Evolutionary conservation across 306 rosid genomes (phyloP).

Genomic region (Medicago ruthenica): DNA sequence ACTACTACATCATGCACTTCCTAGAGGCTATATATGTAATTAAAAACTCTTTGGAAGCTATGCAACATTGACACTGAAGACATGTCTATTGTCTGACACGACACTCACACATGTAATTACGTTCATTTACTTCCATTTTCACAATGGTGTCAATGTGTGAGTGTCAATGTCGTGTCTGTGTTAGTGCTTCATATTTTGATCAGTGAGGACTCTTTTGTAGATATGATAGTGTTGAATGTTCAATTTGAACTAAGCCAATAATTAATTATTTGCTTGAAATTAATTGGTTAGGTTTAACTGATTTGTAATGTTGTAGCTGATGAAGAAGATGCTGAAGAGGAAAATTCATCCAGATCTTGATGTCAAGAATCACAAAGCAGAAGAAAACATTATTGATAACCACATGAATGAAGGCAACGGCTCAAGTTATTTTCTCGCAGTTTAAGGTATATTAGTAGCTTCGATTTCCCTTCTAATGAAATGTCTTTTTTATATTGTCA

Average conservation of each 20-base stretch:
- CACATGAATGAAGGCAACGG: slow-evolving; percentile 51
- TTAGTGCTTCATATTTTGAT: background rate
- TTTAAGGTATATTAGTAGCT: slow-evolving; percentile 63
- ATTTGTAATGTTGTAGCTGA: slow-evolving; percentile 55
- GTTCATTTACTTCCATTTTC: background rate
- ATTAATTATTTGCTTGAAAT: slow-evolving; percentile 20
- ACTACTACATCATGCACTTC: slow-evolving; percentile 1
- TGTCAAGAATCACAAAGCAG: slow-evolving; percentile 58
- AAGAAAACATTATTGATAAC: slow-evolving; percentile 44
- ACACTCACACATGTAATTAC: background rate
- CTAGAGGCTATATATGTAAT: background rate
- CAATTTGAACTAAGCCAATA: background rate
- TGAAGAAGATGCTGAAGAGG: slow-evolving; percentile 74
- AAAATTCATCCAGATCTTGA: slow-evolving; percentile 73
- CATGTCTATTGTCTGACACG: background rate
- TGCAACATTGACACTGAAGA: background rate
- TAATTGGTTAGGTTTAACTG: slow-evolving; percentile 34
- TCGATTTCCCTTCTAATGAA: slow-evolving; percentile 6
- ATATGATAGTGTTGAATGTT: slow-evolving; percentile 11
- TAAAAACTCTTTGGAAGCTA: background rate
- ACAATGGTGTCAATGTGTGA: background rate
- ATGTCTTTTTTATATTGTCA: slow-evolving; percentile 2
- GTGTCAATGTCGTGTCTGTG: background rate
- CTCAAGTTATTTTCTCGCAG: slow-evolving; percentile 65
- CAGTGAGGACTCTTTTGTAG: background rate